Percentiles rank a stretch among this genome's conserved stretches.
Evolutionary conservation across 495 filamentous ascomycete species (phyloP).

Genomic region (Pyrenula aspistea): DNA sequence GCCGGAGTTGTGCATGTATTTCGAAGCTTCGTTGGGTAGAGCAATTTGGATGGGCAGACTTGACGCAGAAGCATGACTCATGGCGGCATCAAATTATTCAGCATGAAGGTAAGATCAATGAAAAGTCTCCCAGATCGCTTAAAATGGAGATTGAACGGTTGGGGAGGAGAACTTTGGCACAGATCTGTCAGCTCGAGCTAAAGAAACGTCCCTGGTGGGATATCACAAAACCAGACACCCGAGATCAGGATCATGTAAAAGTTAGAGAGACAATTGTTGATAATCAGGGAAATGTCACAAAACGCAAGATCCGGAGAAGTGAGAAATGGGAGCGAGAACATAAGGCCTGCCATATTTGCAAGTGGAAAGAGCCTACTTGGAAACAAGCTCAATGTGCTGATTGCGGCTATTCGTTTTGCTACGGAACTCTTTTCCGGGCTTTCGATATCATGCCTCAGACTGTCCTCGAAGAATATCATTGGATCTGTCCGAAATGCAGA

Average conservation of each 20-base stretch:
- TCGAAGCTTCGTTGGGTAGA: slow-evolving; percentile 83
- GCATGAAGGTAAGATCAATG: slow-evolving; percentile 46
- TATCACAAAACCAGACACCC: slow-evolving; percentile 27
- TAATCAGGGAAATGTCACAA: slow-evolving; percentile 23
- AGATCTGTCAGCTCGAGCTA: slow-evolving; percentile 83
- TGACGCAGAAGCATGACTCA: slow-evolving; percentile 63
- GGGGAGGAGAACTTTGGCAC: slow-evolving; percentile 65
- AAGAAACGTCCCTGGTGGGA: slow-evolving; percentile 55
- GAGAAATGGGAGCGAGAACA: slow-evolving; percentile 32
- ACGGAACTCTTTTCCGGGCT: slow-evolving; percentile 74
- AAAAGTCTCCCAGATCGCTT: slow-evolving; percentile 51
- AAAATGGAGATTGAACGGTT: slow-evolving; percentile 47
- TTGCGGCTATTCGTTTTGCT: slow-evolving; percentile 71
- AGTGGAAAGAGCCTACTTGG: slow-evolving; percentile 60
- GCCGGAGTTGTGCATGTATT: slow-evolving; percentile 78
- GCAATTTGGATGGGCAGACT: slow-evolving; percentile 73
- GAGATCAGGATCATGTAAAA: slow-evolving; percentile 19
- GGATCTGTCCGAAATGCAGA: slow-evolving; percentile 79
- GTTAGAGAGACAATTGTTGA: slow-evolving; percentile 24
- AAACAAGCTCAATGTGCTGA: slow-evolving; percentile 66
- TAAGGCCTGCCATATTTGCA: slow-evolving; percentile 68
- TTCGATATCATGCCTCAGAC: slow-evolving; percentile 76
- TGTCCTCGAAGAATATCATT: slow-evolving; percentile 64
- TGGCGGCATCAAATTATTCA: slow-evolving; percentile 70
- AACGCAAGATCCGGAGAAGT: slow-evolving; percentile 26